Evolutionary conservation across 352 stramenopile species (phyloP), one percentile per base, ranked within the genome.

Genomic region (Phytophthora tentaculata): DNA sequence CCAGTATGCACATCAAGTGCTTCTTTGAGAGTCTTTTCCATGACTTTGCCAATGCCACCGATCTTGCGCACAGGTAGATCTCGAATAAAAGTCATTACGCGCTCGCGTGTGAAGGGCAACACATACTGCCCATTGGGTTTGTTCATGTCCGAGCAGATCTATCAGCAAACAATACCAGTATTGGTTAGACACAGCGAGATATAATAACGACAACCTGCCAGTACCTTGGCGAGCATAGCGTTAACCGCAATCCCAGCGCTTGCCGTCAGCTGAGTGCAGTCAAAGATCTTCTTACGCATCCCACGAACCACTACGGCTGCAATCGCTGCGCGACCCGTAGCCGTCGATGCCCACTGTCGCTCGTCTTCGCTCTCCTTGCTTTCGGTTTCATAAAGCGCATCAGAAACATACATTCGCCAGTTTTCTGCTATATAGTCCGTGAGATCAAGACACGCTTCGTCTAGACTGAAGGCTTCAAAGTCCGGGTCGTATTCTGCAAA

Each of bases 51-150:
- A 72, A 99, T 97, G 6, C 97, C 97, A 48, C 86, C 84, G 24
- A 99, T 90, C 77, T 99, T 99, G 50, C 97, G 84, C 22, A 97
- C 88, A 1, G 91, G 77, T 39, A 98, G 61, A 6, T 80, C 74
- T 32, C 86, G 72, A n/a, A 98, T 67, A 69, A 99, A 99, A n/a
- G 71, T 56, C 16, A 97, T 56, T 4, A 98, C 81, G 39, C 65
- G 35, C 4, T 89, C 60, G 19, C 90, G 81, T 20, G 84, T 85
- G 54, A 94, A 88, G 9, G 83, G 86, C 29, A 99, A 75, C 24
- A 97, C 74, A 62, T 88, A 95, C 71, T 99, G 97, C 5, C 97
- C 96, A 61, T 99, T 97, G 10, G 97, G 97, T 66, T 99, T 99
- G 79, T 99, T 98, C 28, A 92, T 79, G 69, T 99, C 97, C 23